A percentile compares a stretch with the other conserved stretches of the same genome.
phyloP scores from a whole-genome alignment of 371 early-diverging fungal species.

The Nematocida displodere region DNA sequence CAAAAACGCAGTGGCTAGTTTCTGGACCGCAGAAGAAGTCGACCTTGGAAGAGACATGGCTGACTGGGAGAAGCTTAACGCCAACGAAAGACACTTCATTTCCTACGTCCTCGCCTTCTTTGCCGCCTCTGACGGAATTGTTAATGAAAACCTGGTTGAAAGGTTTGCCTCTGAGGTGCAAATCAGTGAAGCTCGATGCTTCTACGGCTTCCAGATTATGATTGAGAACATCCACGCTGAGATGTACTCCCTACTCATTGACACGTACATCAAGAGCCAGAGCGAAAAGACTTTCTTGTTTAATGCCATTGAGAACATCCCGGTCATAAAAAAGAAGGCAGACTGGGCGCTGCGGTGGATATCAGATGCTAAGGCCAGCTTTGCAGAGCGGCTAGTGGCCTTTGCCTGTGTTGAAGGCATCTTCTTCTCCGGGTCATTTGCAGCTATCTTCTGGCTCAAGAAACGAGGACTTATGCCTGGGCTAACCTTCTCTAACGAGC shows the following conservation, averaged over 20 bases:
- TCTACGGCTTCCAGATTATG: constrained; percentile 99
- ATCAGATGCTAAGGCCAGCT: constrained; percentile 72
- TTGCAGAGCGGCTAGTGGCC: constrained; percentile 88
- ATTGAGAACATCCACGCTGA: constrained; percentile 99
- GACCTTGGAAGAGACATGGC: constrained; percentile 83
- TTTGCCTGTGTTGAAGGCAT: constrained; percentile 99
- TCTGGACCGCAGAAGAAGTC: constrained; percentile 98
- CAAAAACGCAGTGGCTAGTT: constrained; percentile 94
- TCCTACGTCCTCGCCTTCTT: constrained; percentile 95
- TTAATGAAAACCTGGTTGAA: constrained; percentile 92
- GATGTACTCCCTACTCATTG: constrained; percentile 93
- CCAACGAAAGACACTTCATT: constrained; percentile 88
- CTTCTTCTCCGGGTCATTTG: constrained; percentile 95
- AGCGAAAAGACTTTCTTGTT: constrained; percentile 79
- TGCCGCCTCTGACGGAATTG: constrained; percentile 98
- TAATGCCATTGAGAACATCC: constrained; percentile 89
- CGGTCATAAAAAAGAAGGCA: constrained; percentile 90
- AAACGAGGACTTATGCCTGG: constrained; percentile 99
- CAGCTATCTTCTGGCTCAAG: constrained; percentile 98
- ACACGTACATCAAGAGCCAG: constrained; percentile 88
- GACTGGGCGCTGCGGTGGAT: constrained; percentile 98
- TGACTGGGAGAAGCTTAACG: constrained; percentile 82
- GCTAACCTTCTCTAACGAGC: constrained; percentile 94
- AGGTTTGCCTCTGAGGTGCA: constrained; percentile 92
- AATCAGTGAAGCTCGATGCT: constrained; percentile 90